Conservation (phyloP, 805 yeast species). For the Starmerella floris region DNA sequence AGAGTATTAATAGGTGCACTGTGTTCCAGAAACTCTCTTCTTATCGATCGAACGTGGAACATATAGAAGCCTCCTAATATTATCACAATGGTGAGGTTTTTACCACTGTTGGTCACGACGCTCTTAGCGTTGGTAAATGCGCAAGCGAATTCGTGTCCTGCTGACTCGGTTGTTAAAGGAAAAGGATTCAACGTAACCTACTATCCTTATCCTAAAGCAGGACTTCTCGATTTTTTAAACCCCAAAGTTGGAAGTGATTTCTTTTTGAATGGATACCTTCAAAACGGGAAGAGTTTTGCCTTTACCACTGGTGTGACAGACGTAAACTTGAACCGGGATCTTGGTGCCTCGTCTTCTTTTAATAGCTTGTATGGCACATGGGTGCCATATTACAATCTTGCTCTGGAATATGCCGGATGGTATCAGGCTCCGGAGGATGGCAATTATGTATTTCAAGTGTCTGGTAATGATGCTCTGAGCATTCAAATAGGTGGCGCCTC, state of each 20-base stretch:
- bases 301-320: background rate
- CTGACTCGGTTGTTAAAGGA: no score
- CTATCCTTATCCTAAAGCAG: background rate
- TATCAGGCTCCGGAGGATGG: background rate
- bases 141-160: no score
- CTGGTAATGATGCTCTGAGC: conserved; percentile 1
- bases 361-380: background rate
- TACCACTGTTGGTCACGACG: no score
- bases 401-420: background rate
- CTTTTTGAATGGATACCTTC: background rate
- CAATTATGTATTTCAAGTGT: background rate
- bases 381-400: background rate
- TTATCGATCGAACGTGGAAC: no score
- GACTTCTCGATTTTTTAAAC: background rate
- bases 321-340: background rate
- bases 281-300: background rate
- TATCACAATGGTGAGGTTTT: no score
- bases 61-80: no score
- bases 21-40: no score
- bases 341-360: background rate
- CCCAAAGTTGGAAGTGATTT: background rate
- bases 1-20: no score
- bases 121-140: no score
- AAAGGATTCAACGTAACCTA: background rate
- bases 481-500: background rate